Conservation (phyloP, 495 filamentous ascomycete genomes). For the Terfezia boudieri region DNA sequence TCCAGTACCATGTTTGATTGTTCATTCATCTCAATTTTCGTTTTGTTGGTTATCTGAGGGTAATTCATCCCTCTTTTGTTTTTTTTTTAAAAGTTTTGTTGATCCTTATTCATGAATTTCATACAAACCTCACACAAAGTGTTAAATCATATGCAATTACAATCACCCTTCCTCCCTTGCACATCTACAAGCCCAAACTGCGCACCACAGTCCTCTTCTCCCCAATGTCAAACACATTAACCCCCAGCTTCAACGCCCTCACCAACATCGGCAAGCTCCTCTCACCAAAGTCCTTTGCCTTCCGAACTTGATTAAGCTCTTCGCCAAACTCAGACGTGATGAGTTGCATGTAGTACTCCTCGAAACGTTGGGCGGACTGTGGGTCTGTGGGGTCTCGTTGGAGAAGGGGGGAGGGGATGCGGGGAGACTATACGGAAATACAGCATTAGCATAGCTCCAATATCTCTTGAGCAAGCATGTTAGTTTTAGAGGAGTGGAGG, state of each 20-base stretch:
- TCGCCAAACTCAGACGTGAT: conserved; percentile 46
- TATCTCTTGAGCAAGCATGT: not conserved
- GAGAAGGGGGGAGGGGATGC: conserved; percentile 10
- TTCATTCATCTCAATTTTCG: not conserved
- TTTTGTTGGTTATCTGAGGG: not conserved
- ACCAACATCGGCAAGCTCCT: conserved; percentile 39
- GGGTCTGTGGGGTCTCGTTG: conserved; percentile 15
- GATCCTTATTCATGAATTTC: not conserved
- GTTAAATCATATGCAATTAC: not conserved
- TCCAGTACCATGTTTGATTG: not conserved
- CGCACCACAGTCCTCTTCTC: conserved; percentile 12
- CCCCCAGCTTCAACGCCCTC: conserved; percentile 29
- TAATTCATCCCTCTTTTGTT: too few species aligned
- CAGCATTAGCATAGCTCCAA: not conserved
- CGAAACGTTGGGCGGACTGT: conserved; percentile 27
- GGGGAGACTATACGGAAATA: conserved; percentile 8
- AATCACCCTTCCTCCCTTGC: not conserved
- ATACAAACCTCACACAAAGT: not conserved
- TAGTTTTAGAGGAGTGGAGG: not conserved
- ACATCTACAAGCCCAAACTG: not conserved
- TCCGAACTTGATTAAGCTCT: conserved; percentile 43
- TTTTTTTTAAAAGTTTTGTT: not conserved
- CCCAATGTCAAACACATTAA: conserved; percentile 13
- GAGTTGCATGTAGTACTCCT: conserved; percentile 39
- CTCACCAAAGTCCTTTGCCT: conserved; percentile 42